phyloP scores from a whole-genome alignment of 2,329 filamentous ascomycete genomes.

The Phialophora verrucosa region DNA sequence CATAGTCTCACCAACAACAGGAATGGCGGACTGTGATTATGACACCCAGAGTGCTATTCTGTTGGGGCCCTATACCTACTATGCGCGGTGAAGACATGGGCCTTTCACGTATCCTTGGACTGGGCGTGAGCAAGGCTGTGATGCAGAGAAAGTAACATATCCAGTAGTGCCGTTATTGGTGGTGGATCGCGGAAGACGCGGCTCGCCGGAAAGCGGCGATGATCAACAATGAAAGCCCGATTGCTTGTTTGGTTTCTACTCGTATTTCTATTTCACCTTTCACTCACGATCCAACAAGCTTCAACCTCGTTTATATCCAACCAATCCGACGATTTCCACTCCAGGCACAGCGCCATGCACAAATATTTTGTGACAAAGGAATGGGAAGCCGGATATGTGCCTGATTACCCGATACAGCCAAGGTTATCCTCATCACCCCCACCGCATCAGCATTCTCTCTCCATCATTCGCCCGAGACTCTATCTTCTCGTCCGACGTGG shows the following conservation, averaged over 20 bases:
- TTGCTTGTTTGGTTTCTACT: not conserved
- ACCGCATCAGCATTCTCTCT: not conserved
- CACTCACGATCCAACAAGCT: slow-evolving; percentile 2
- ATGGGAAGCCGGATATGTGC: slow-evolving; percentile 5
- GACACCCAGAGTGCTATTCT: not conserved
- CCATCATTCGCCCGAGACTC: slow-evolving; percentile 9
- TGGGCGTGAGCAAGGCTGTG: not conserved
- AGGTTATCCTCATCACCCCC: not conserved
- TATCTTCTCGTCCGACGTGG: slow-evolving; percentile 6
- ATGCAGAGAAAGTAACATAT: not conserved
- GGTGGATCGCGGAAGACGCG: slow-evolving; percentile 1
- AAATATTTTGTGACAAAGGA: not conserved
- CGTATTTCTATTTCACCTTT: not conserved
- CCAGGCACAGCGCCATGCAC: not conserved
- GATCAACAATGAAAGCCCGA: not conserved
- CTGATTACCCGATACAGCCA: slow-evolving; percentile 21
- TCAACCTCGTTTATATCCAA: not conserved
- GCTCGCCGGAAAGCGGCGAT: not conserved
- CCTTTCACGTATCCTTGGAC: not conserved
- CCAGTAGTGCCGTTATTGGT: not conserved
- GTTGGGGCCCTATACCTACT: not conserved
- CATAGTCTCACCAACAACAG: not conserved
- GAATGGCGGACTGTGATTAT: not conserved
- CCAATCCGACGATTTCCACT: not conserved
- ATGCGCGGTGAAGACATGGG: not conserved